Percentiles rank a stretch among this genome's conserved stretches.
These are phyloP conservation scores for Teunomyces atbi DNA, from an alignment of 805 yeast genomes.

Conservation along the genomic window DNA sequence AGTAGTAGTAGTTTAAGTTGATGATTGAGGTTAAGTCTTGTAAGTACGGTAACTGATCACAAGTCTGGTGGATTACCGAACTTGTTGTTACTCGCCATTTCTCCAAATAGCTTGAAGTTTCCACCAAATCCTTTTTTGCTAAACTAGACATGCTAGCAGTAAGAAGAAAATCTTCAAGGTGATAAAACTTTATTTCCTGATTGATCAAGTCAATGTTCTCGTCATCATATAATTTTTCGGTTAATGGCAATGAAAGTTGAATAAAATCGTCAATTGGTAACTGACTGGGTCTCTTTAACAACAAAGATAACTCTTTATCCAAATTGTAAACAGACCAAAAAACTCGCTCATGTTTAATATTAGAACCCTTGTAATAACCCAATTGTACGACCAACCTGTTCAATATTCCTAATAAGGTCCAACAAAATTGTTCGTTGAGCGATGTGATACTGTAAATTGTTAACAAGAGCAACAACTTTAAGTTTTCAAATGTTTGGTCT, in stretches of 20 bases:
- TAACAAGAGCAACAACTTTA: slow-evolving; percentile 31
- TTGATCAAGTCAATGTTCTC: slow-evolving; percentile 23
- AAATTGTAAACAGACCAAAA: slow-evolving; percentile 40
- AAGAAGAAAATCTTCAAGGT: slow-evolving; percentile 26
- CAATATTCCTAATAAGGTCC: slow-evolving; percentile 37
- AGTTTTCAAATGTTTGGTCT: slow-evolving; percentile 25
- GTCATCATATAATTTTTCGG: slow-evolving; percentile 14
- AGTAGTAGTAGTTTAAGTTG: slow-evolving; percentile 39
- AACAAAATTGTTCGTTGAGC: slow-evolving; percentile 26
- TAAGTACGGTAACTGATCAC: slow-evolving; percentile 24
- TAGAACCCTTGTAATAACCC: slow-evolving; percentile 16
- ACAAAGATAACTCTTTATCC: slow-evolving; percentile 38
- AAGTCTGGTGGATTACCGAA: slow-evolving; percentile 25
- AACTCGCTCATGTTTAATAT: slow-evolving; percentile 14
- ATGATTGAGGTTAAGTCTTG: slow-evolving; percentile 33
- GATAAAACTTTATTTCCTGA: slow-evolving; percentile 23
- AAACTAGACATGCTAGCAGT: slow-evolving; percentile 9
- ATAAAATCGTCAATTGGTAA: slow-evolving; percentile 26
- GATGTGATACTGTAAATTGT: slow-evolving; percentile 29
- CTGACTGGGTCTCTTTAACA: slow-evolving; percentile 35
- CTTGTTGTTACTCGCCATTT: slow-evolving; percentile 35
- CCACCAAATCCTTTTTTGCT: slow-evolving; percentile 9
- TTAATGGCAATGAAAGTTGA: slow-evolving; percentile 13
- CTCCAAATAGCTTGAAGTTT: slow-evolving; percentile 32
- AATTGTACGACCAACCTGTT: slow-evolving; percentile 24